Evolutionary conservation across 306 rosid genomes (phyloP), one percentile per base, ranked within the genome.

Genomic region (Sophora flavescens): DNA sequence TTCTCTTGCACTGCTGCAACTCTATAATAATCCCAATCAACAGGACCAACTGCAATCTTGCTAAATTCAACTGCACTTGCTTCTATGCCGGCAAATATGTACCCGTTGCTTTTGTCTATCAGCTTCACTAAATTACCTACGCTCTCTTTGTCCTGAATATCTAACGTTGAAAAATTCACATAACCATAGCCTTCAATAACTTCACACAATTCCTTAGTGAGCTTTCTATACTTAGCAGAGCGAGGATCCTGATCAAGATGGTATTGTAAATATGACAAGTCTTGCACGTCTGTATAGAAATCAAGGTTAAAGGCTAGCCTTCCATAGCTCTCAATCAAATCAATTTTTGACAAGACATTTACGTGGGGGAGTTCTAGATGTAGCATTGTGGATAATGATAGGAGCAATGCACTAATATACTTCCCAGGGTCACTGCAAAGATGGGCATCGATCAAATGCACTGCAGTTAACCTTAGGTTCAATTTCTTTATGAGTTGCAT

Each of bases 1-100:
- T 92, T 95, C 85, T 95, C 98, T 83, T 95, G 97, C 80, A 95
- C 97, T 45, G 88, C 97, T 82, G 97, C 98, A 80, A 95, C 97
- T 90, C 98, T 89, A 84, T 85, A 91, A 81, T 92, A 95, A 80
- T 95, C 97, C 97, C 97, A 95, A 77, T 95, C 97, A 63, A 84
- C 70, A 32, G 97, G 84, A 79, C 92, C 85, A 70, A 95, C 84
- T 4, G 98, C 98, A 54, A 95, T 83, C 87, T 95, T 92, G 93
- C 97, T 95, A 82, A 95, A 95, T 85, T 92, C 98, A 79, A 88
- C 90, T 0, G 97, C 96, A 78, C 97, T 92, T 30, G 93, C 85
- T 48, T 92, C 95, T 53, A 95, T 87, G 83, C 91, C 87, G 12
- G 96, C 91, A 80, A 95, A 95, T 79, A 95, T 87, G 82, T 93